Percentiles rank a stretch among this genome's conserved stretches.
Conservation (phyloP, 768 basidiomycete genomes). For the Collybiopsis luxurians region DNA sequence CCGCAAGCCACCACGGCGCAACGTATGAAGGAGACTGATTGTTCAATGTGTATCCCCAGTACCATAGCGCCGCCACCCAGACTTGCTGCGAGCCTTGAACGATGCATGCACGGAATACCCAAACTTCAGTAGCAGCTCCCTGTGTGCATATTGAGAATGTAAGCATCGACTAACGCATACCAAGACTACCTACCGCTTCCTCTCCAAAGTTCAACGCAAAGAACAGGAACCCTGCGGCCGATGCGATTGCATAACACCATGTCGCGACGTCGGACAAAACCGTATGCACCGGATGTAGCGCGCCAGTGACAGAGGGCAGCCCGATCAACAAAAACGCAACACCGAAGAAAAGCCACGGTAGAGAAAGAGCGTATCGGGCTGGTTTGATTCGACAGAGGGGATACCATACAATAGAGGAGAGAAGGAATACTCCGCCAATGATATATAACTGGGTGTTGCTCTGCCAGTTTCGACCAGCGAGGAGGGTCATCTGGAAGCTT, state of each 20-base stretch:
- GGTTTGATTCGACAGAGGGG: slow-evolving; percentile 84
- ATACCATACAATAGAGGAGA: slow-evolving; percentile 87
- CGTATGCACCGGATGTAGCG: slow-evolving; percentile 60
- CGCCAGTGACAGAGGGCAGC: slow-evolving; percentile 68
- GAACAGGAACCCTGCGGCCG: slow-evolving; percentile 91
- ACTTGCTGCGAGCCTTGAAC: slow-evolving; percentile 96
- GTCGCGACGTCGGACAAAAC: slow-evolving; percentile 75
- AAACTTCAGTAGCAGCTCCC: slow-evolving; percentile 93
- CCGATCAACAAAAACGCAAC: slow-evolving; percentile 91
- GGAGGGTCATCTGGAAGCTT: slow-evolving; percentile 91
- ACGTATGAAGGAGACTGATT: slow-evolving; percentile 44
- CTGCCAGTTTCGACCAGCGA: slow-evolving; percentile 85
- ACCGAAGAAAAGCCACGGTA: slow-evolving; percentile 91
- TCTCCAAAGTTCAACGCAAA: slow-evolving; percentile 97
- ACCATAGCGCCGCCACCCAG: slow-evolving; percentile 95
- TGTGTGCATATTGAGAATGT: slow-evolving; percentile 23
- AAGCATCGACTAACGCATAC: neutral
- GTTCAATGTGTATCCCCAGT: slow-evolving; percentile 87
- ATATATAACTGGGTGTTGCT: slow-evolving; percentile 83
- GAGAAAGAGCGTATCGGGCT: slow-evolving; percentile 80
- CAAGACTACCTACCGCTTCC: slow-evolving; percentile 65
- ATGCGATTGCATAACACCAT: slow-evolving; percentile 89
- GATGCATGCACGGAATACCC: slow-evolving; percentile 86
- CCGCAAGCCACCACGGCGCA: slow-evolving; percentile 69
- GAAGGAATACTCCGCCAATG: slow-evolving; percentile 85